These are phyloP conservation scores for Tylopilus cervinicoccineus DNA, from an alignment of 768 basidiomycete genomes.

Conservation along the genomic window DNA sequence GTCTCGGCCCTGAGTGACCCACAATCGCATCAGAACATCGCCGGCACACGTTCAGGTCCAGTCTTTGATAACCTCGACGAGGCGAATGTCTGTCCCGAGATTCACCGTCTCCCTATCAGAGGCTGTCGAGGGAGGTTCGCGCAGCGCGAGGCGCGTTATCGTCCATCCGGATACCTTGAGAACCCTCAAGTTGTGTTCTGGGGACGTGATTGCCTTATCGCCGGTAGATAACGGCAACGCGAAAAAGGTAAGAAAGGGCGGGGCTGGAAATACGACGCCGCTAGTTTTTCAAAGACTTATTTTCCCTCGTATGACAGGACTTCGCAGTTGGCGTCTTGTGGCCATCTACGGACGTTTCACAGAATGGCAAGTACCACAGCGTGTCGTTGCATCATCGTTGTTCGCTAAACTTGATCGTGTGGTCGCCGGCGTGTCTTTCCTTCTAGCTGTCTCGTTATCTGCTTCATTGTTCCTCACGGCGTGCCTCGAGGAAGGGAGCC, in stretches of 20 bases:
- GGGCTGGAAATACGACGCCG: constrained; percentile 7
- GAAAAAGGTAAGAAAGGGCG: constrained; percentile 33
- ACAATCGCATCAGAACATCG: background rate
- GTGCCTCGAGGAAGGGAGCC: constrained; percentile 45
- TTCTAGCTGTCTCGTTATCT: constrained; percentile 52
- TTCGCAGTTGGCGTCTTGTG: constrained; percentile 70
- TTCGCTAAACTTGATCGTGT: constrained; percentile 15
- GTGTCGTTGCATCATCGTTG: background rate
- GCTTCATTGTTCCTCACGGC: constrained; percentile 60
- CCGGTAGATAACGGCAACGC: constrained; percentile 31
- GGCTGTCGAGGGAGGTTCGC: constrained; percentile 36
- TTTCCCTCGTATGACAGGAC: constrained; percentile 35
- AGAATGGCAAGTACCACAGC: constrained; percentile 47
- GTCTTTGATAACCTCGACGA: background rate
- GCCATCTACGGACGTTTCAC: constrained; percentile 64
- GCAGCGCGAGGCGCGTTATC: constrained; percentile 59
- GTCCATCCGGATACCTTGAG: constrained; percentile 62
- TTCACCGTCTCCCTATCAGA: constrained; percentile 41
- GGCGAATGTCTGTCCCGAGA: constrained; percentile 15
- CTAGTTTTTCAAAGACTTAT: constrained; percentile 13
- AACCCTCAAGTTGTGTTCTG: constrained; percentile 56
- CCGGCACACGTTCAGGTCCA: background rate
- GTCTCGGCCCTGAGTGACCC: background rate
- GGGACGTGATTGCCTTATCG: constrained; percentile 62
- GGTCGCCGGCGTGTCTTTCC: constrained; percentile 3